Conservation (phyloP, 768 basidiomycete genomes). For the Rhodotorula diobovata region DNA sequence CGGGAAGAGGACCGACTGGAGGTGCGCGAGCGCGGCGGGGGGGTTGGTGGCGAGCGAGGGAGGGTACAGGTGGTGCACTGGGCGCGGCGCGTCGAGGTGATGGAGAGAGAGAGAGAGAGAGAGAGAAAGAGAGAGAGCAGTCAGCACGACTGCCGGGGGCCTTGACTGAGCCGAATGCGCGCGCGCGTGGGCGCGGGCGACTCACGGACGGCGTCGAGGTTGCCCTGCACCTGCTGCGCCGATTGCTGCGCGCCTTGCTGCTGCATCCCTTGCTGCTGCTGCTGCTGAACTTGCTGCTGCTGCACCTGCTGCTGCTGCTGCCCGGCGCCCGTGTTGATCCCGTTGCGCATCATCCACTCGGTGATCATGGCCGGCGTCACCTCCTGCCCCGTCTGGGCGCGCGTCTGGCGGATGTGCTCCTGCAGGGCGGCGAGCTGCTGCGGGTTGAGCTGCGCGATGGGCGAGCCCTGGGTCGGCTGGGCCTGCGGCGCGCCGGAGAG, state of each 20-base stretch:
- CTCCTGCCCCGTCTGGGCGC: constrained; percentile 24
- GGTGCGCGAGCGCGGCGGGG: constrained; percentile 18
- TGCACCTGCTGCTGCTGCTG: constrained; percentile 13
- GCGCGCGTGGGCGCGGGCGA: not conserved
- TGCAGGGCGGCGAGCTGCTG: constrained; percentile 34
- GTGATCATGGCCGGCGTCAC: constrained; percentile 30
- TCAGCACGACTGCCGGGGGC: no score
- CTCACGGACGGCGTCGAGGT: constrained; percentile 9
- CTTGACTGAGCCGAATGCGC: not conserved
- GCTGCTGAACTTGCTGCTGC: constrained; percentile 9
- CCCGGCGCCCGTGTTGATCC: constrained; percentile 3
- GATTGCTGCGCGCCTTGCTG: not conserved
- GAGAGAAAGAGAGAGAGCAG: not conserved
- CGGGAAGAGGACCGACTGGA: constrained; percentile 33
- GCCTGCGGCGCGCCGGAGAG: not conserved
- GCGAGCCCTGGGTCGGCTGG: constrained; percentile 1
- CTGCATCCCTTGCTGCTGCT: constrained; percentile 7
- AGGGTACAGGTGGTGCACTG: constrained; percentile 29
- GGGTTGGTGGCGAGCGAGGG: constrained; percentile 26
- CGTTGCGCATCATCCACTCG: constrained; percentile 34
- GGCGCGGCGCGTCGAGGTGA: no score
- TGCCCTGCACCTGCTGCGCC: constrained; percentile 1
- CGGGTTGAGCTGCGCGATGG: constrained; percentile 30
- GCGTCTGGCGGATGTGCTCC: constrained; percentile 29
- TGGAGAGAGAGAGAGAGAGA: no score